Evolutionary conservation across 2,329 filamentous ascomycete genomes (phyloP), one percentile per base, ranked within the genome.

Genomic region (Colletotrichum musae): DNA sequence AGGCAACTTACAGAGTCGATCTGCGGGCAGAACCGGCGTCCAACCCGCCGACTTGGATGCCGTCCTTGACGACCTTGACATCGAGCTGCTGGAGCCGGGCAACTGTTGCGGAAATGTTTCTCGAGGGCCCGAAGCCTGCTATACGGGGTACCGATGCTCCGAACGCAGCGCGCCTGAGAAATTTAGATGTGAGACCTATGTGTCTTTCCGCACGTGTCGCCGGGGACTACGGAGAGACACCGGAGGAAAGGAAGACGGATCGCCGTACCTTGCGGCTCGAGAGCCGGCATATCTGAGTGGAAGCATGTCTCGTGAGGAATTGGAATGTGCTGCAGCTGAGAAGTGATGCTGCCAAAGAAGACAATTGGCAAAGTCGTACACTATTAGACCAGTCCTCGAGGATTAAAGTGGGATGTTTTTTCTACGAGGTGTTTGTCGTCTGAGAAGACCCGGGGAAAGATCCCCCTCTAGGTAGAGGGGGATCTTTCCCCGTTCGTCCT

Each of bases 1-100:
- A 1, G 32, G 15, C 16, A 6, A 70, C 71, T 71, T 62, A 72
- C 71, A 72, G 57, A 50, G 60, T 70, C 48, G 59, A 64, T 58
- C 71, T 59, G 56, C 63, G 70, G 28, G 53, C 36, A 45, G 51
- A 10, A 3, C 58, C 39, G 6, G 45, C 64, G 10, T 28, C n/a
- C 21, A 58, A 12, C 6, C 48, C 65, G n/a, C 48, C 50, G 12
- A 72, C 18, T 13, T 62, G 58, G 12, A 72, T 48, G 5, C 71
- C 71, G 9, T 70, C 58, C 9, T 60, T 43, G 18, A 57, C 51
- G 26, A 59, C 43, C 18, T 39, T 54, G 4, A 50, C 62, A 32
- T 39, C 3, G 21, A 45, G 12, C 16, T 50, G 54, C 61, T 58
- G 53, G 16, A 43, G 41, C 16, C 24, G 61, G 47, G 36, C 66